A percentile compares a stretch with the other conserved stretches of the same genome.
Conservation (phyloP, 1,284 basidiomycete species). For the Sanghuangporus baumii region DNA sequence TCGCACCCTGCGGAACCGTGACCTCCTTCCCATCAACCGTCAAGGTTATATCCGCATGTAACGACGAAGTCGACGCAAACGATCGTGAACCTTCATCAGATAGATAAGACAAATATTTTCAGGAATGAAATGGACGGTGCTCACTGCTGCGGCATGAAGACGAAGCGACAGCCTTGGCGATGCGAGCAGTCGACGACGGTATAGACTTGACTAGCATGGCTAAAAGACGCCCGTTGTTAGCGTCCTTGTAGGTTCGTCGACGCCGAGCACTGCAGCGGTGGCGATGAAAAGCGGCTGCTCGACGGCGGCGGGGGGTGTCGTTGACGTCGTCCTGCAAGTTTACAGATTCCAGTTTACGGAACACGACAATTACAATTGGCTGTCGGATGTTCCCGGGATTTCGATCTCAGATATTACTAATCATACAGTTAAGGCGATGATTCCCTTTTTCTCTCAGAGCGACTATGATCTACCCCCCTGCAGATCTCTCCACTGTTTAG, state of each 20-base stretch:
- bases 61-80: conserved; percentile 59
- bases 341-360: not conserved
- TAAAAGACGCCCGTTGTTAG: not conserved
- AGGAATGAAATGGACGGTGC: conserved; percentile 22
- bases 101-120: conserved; percentile 3
- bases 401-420: not conserved
- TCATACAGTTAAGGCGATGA: not conserved
- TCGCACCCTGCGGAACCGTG: conserved; percentile 82
- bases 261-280: not conserved
- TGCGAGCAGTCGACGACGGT: conserved; percentile 57
- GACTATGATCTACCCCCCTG: too few species aligned
- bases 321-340: conserved; percentile 8
- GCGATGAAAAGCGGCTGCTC: not conserved
- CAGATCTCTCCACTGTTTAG: too few species aligned
- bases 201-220: conserved; percentile 27
- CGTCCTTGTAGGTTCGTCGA: not conserved
- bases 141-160: conserved; percentile 36
- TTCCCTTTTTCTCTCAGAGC: too few species aligned
- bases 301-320: conserved; percentile 2
- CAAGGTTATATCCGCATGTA: conserved; percentile 78
- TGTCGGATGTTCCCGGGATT: not conserved
- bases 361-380: conserved; percentile 4
- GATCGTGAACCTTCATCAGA: conserved; percentile 43
- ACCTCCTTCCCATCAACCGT: conserved; percentile 93
- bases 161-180: conserved; percentile 51